Percentiles rank a stretch among this genome's conserved stretches.
Conservation (phyloP, 2,329 filamentous ascomycete species). For the Phaeosphaeria sp. region DNA sequence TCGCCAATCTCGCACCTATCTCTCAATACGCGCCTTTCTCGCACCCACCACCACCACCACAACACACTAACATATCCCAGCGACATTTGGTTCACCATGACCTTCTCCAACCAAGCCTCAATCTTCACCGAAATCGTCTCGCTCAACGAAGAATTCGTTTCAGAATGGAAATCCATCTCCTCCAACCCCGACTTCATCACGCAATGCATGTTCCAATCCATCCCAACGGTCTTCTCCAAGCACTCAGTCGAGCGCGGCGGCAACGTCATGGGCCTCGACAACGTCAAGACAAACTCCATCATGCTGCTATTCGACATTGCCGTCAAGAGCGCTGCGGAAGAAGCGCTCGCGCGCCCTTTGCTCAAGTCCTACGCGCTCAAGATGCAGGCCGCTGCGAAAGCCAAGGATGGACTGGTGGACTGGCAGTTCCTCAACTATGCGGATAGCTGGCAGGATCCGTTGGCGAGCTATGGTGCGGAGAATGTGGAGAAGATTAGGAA, state of each 20-base stretch:
- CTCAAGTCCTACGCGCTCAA: conserved; percentile 16
- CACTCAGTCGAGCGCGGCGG: conserved; percentile 30
- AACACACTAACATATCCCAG: too few relatives aligned
- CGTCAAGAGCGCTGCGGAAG: conserved; percentile 9
- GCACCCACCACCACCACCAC: too few relatives aligned
- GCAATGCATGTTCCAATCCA: conserved; percentile 33
- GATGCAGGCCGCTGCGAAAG: conserved; percentile 19
- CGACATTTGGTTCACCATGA: conserved; percentile 32
- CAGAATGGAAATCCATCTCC: conserved; percentile 18
- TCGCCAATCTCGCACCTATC: too few relatives aligned
- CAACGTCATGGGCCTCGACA: conserved; percentile 34
- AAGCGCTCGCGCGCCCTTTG: conserved; percentile 15
- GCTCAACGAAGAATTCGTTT: conserved; percentile 24
- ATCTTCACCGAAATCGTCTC: conserved; percentile 28
- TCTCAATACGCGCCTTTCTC: too few relatives aligned
- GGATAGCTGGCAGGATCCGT: conserved; percentile 43
- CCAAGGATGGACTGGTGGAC: conserved; percentile 14
- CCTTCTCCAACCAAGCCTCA: conserved; percentile 25
- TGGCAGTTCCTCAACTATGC: conserved; percentile 46
- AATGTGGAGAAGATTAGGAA: conserved; percentile 12
- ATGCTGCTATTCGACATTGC: conserved; percentile 26
- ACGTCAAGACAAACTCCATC: conserved; percentile 21
- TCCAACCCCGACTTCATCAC: conserved; percentile 28
- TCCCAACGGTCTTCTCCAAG: conserved; percentile 21
- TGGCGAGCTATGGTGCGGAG: conserved; percentile 24